phyloP scores from a whole-genome alignment of 768 basidiomycete species.

The Chalciporus sphaerocephalus region DNA sequence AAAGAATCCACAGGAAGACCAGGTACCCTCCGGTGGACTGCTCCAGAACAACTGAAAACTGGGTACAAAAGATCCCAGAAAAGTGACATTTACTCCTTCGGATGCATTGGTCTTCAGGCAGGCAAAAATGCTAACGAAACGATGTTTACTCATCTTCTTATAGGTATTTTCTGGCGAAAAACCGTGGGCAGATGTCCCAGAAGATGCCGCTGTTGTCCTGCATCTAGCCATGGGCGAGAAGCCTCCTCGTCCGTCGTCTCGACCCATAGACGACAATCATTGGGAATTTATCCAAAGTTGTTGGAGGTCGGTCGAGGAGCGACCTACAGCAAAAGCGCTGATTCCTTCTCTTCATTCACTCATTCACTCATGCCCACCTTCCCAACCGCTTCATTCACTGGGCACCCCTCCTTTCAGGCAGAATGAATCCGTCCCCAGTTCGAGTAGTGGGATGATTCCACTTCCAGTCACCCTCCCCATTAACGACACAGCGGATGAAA shows the following conservation, averaged over 20 bases:
- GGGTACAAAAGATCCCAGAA: constrained; percentile 7
- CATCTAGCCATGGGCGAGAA: neutral
- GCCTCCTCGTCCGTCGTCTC: neutral
- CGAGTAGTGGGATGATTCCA: no score
- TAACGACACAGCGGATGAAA: no score
- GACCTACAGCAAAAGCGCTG: neutral
- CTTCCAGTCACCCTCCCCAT: no score
- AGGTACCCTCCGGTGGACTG: constrained; percentile 41
- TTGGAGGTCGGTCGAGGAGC: neutral
- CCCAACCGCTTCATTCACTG: no score
- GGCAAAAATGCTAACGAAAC: no score
- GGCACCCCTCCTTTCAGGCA: no score
- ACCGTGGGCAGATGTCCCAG: constrained; percentile 3
- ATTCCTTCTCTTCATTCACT: neutral
- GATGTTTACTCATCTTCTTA: no score
- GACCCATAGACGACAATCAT: constrained; percentile 1
- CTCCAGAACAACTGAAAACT: constrained; percentile 29
- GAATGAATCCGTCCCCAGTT: no score
- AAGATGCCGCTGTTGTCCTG: constrained; percentile 7
- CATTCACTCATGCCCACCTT: neutral
- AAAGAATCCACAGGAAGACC: constrained; percentile 29
- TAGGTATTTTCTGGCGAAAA: constrained; percentile 20
- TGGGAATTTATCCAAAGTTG: constrained; percentile 8
- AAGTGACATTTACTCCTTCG: constrained; percentile 15
- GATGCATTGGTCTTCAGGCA: no score